Percentiles rank a stretch among this genome's conserved stretches.
These are phyloP conservation scores for Hyparrhenia diplandra DNA, from an alignment of 176 grass and related monocot genomes.

Conservation along the genomic window DNA sequence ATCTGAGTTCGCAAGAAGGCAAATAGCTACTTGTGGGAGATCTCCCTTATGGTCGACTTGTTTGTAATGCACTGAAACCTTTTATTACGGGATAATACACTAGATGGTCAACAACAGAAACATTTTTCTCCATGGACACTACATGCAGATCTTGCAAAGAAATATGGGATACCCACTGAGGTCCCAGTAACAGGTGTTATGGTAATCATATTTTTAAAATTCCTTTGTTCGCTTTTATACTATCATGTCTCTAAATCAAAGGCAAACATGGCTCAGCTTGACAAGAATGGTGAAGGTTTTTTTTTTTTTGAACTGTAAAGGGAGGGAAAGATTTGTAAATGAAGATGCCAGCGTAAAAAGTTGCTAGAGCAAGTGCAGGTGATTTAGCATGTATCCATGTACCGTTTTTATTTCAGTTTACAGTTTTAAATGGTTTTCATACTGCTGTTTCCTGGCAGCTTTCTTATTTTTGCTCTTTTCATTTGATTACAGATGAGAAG, in stretches of 20 bases:
- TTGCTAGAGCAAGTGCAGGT: slow-evolving; percentile 54
- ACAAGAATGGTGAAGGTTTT: slow-evolving; percentile 57
- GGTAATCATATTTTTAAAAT: slow-evolving; percentile 42
- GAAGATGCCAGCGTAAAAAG: slow-evolving; percentile 26
- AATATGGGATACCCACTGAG: slow-evolving; percentile 59
- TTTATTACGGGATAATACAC: slow-evolving; percentile 81
- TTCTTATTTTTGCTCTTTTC: slow-evolving; percentile 26
- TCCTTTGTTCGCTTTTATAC: slow-evolving; percentile 2
- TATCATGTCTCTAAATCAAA: slow-evolving; percentile 27
- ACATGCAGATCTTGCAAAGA: slow-evolving; percentile 65
- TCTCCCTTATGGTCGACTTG: slow-evolving; percentile 48
- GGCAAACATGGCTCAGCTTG: slow-evolving; percentile 19
- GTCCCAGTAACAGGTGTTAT: slow-evolving; percentile 58
- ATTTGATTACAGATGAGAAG: slow-evolving; percentile 44
- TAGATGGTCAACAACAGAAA: slow-evolving; percentile 62
- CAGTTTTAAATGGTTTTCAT: slow-evolving; percentile 17
- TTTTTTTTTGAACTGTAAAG: slow-evolving; percentile 35
- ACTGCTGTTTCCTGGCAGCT: background rate
- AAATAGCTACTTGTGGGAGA: no score
- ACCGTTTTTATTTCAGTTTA: slow-evolving; percentile 19
- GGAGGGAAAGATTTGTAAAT: slow-evolving; percentile 50
- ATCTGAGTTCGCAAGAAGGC: slow-evolving; percentile 63
- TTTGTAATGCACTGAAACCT: slow-evolving; percentile 52
- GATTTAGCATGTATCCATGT: slow-evolving; percentile 5
- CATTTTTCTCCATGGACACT: slow-evolving; percentile 73